Base-by-base conservation (phyloP, 495 filamentous ascomycete species). In the Neurospora sp. region DNA sequence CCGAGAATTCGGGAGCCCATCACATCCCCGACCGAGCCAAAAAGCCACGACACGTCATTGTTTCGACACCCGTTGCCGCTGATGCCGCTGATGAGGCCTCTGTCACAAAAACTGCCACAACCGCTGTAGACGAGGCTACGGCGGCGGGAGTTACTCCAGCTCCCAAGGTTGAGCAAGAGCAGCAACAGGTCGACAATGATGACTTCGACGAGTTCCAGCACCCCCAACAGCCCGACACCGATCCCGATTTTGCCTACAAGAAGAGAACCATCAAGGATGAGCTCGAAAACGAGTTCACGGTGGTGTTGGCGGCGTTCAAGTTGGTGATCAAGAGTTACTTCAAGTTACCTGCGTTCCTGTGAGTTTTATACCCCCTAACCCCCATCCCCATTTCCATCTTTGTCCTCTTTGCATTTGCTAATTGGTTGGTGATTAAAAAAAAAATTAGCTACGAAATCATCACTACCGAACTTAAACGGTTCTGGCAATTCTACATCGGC, bases 401-500 rank as follows among this genome's bases (percentile, higher is more conserved):
- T 37, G 35, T 37, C 6, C 1, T 37, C 6, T 37, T 37, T 37
- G 6, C 35, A 37, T 37, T 37, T 37, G 40, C 78, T 82, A 76
- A 80, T 61, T 44, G 14, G 59, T 8, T n/a, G 65, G 6, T 68
- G 12, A 71, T 7, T n/a, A n/a, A 18, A n/a, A 5, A 45, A 39
- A 39, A 45, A 22, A 61, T 31, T 71, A 94, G 92, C 12, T 88
- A 83, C 73, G 79, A 87, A 38, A 91, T 97, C 69, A 37, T 84
- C 10, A 73, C 87, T 3, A 76, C 85, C 0, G 93, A 97, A 79
- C 59, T 86, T 5, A 78, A 78, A 65, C 86, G 94, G 47, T 74
- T 92, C 20, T 95, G 90, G 88, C 86, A 90, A 69, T 92, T 84
- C 77, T 97, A 90, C 83, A 82, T 97, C n/a, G 94, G 94, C 38